Base-by-base conservation (phyloP, 768 basidiomycete species). In the Hygrocybe punicea region DNA sequence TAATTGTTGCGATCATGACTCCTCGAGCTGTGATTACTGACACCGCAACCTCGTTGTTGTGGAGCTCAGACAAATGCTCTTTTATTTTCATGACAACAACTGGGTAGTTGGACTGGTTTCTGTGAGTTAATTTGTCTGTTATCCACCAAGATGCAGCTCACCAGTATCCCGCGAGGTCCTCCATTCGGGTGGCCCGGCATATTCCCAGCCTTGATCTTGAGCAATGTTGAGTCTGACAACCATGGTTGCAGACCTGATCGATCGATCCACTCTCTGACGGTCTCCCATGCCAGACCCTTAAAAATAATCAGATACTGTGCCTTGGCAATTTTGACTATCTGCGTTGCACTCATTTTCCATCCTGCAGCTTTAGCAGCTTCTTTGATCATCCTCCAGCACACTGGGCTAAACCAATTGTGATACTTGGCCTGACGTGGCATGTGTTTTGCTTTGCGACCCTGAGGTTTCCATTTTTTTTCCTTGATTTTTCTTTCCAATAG, bases 1-100 rank as follows among this genome's bases (percentile, higher is more conserved):
- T 21, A 17, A 63, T 61, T 3, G 46, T 48, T 8, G 62, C 62
- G 14, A 72, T 52, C 46, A 71, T 65, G 36, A 73, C 46, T 8
- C 56, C 69, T 14, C 68, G 60, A 17, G 61, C 59, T 9, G 63
- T 61, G 16, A 58, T 33, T 7, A 69, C 21, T 4, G 50, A 59
- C 9, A 73, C 24, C 0, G 63, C 13, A 11, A 64, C 53, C 6
- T 65, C 66, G 13, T 57, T 53, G 2, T 51, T 53, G 4, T 63
- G 63, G 6, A 69, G 57, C 4, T 53, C 35, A 17, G 47, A 19
- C 10, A 67, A 56, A 0, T 56, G 59, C 2, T 45, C 39, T 29
- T 19, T 60, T 58, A 58, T 48, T 14, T 69, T 71, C 5, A 58
- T 40, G 45, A 11, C 29, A 37, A 50, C 57, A 14, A 58, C 33